These are phyloP conservation scores for Phytophthora pini DNA, from an alignment of 352 stramenopile genomes.

Conservation along the genomic window DNA sequence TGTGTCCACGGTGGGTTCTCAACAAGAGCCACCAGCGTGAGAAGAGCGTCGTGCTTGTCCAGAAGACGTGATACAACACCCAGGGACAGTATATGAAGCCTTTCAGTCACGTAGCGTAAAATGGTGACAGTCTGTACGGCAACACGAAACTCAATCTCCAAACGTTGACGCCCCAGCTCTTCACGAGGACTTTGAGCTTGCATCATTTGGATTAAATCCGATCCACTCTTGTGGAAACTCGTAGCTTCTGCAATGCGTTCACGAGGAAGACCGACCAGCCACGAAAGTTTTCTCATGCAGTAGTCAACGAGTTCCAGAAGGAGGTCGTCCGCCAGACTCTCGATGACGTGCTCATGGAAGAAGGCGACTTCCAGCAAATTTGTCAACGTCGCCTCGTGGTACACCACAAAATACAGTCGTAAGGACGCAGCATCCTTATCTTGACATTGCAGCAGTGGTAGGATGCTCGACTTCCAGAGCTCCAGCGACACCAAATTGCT, in stretches of 20 bases:
- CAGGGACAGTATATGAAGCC: slow-evolving; percentile 87
- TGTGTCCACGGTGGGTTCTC: slow-evolving; percentile 97
- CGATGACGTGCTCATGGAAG: slow-evolving; percentile 90
- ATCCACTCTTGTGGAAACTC: slow-evolving; percentile 74
- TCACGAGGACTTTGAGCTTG: slow-evolving; percentile 53
- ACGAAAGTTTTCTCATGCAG: slow-evolving; percentile 90
- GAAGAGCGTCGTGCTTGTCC: slow-evolving; percentile 96
- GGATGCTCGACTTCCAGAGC: slow-evolving; percentile 88
- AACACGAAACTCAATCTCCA: slow-evolving; percentile 90
- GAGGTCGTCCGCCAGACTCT: slow-evolving; percentile 88
- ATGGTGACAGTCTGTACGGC: slow-evolving; percentile 90
- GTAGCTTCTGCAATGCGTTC: slow-evolving; percentile 61
- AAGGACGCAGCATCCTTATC: slow-evolving; percentile 71
- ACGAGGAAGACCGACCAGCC: slow-evolving; percentile 75
- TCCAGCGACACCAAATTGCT: slow-evolving; percentile 91
- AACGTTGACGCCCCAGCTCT: slow-evolving; percentile 74
- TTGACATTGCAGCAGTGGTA: slow-evolving; percentile 63
- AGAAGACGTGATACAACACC: slow-evolving; percentile 91
- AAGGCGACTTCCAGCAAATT: slow-evolving; percentile 92
- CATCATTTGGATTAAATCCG: slow-evolving; percentile 75
- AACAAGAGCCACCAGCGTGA: slow-evolving; percentile 92
- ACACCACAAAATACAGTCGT: slow-evolving; percentile 94
- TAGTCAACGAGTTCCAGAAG: slow-evolving; percentile 96
- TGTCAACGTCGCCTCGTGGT: slow-evolving; percentile 89
- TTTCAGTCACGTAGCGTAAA: slow-evolving; percentile 91